phyloP scores from a whole-genome alignment of 345 rosid genomes.

The Acer campestre region DNA sequence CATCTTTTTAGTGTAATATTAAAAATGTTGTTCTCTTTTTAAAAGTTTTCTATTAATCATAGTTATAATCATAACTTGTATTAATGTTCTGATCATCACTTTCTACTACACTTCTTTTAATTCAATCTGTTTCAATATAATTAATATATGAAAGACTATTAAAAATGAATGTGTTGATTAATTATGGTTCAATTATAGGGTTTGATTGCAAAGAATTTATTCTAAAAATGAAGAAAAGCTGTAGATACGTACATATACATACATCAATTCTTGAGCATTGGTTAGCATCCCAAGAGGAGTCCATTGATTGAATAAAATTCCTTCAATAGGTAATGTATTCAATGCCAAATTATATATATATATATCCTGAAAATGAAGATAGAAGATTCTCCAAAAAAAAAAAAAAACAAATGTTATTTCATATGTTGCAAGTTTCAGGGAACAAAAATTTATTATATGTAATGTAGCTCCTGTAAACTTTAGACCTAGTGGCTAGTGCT shows the following conservation, averaged over 20 bases:
- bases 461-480: neutral
- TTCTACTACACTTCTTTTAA: conserved; percentile 18
- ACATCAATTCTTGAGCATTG: neutral
- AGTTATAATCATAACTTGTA: conserved; percentile 56
- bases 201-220: neutral
- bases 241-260: neutral
- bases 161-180: neutral
- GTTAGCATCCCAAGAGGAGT: neutral
- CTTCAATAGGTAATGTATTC: neutral
- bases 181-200: neutral
- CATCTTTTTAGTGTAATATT: conserved; percentile 30
- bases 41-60: conserved; percentile 55
- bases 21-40: conserved; percentile 27
- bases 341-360: neutral
- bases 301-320: neutral
- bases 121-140: neutral
- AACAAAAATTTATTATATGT: neutral
- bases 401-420: neutral
- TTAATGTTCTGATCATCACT: conserved; percentile 14
- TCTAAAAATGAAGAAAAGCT: neutral
- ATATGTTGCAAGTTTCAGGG: neutral
- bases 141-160: no score
- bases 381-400: neutral
- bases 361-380: neutral
- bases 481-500: neutral